phyloP scores from a whole-genome alignment of 2,329 filamentous ascomycete genomes.

The Cercospora sp. region DNA sequence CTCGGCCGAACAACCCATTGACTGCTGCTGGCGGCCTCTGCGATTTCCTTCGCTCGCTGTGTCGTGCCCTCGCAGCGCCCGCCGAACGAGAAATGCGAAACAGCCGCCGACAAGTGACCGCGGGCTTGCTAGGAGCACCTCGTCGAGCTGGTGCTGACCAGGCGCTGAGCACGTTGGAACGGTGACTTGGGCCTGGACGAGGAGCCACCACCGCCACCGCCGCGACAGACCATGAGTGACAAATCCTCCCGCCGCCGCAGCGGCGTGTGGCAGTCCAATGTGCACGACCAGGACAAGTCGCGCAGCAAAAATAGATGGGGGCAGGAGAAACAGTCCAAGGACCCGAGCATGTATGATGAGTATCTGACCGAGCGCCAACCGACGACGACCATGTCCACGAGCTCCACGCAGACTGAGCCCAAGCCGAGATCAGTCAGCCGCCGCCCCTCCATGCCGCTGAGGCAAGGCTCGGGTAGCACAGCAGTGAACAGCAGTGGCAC shows the following conservation, averaged over 20 bases:
- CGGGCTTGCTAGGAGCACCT: not conserved
- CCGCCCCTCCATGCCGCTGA: constrained; percentile 27
- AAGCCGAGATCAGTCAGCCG: constrained; percentile 13
- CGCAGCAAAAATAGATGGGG: constrained; percentile 22
- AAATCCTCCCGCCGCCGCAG: constrained; percentile 26
- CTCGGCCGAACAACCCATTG: not conserved
- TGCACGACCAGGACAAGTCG: constrained; percentile 11
- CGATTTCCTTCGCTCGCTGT: not conserved
- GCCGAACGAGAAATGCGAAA: not conserved
- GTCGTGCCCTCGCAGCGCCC: not conserved
- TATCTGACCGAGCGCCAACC: constrained; percentile 31
- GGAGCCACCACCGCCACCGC: not conserved
- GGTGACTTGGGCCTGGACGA: not conserved
- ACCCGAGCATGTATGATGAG: constrained; percentile 38
- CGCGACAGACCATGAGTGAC: constrained; percentile 18
- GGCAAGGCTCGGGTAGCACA: constrained; percentile 24
- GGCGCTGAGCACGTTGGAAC: not conserved
- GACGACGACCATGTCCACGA: constrained; percentile 11
- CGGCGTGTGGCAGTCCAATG: constrained; percentile 26
- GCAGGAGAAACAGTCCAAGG: constrained; percentile 29
- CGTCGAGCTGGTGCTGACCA: not conserved
- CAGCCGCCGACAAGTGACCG: not conserved
- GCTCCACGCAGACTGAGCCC: constrained; percentile 11
- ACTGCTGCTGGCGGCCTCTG: not conserved
- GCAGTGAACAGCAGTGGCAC: constrained; percentile 24